These are phyloP conservation scores for Boeremia exigua DNA, from an alignment of 2,329 filamentous ascomycete genomes.

Conservation along the genomic window DNA sequence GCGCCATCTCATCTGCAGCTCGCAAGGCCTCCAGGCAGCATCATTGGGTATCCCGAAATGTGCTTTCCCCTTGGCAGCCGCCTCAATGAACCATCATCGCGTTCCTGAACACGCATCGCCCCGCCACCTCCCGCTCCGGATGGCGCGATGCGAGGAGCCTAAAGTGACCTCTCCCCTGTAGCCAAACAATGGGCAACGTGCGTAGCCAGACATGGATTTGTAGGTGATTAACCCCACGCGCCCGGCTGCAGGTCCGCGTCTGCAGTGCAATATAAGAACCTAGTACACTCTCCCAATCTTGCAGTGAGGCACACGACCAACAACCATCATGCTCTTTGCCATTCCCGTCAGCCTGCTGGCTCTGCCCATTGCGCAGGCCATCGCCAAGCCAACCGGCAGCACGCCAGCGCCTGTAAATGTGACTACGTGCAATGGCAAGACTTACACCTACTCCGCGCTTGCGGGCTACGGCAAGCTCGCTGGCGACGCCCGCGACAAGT, in stretches of 20 bases:
- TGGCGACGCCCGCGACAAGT: conserved; percentile 67
- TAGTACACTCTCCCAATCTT: neutral
- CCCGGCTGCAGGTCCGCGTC: conserved; percentile 14
- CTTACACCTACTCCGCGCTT: conserved; percentile 70
- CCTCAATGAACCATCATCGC: conserved; percentile 7
- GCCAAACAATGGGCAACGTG: conserved; percentile 30
- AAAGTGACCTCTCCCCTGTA: conserved; percentile 1
- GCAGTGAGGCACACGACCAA: conserved; percentile 9
- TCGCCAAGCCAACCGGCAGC: conserved; percentile 25
- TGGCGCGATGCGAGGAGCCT: conserved; percentile 9
- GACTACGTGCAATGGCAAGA: conserved; percentile 64
- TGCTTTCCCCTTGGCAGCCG: neutral
- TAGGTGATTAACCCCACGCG: conserved; percentile 4
- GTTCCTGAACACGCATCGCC: conserved; percentile 16
- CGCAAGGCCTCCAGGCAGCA: neutral
- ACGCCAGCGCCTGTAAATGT: conserved; percentile 26
- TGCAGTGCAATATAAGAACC: conserved; percentile 19
- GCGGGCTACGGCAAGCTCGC: conserved; percentile 70
- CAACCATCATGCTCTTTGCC: conserved; percentile 28
- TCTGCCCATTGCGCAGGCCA: conserved; percentile 20
- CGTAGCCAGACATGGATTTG: neutral
- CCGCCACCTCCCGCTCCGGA: conserved; percentile 16
- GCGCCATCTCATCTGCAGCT: conserved; percentile 6
- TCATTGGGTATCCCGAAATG: conserved; percentile 6
- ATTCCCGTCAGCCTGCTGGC: conserved; percentile 24